Base-by-base conservation (phyloP, 2,329 filamentous ascomycete genomes). In the Clonostachys rosea region DNA sequence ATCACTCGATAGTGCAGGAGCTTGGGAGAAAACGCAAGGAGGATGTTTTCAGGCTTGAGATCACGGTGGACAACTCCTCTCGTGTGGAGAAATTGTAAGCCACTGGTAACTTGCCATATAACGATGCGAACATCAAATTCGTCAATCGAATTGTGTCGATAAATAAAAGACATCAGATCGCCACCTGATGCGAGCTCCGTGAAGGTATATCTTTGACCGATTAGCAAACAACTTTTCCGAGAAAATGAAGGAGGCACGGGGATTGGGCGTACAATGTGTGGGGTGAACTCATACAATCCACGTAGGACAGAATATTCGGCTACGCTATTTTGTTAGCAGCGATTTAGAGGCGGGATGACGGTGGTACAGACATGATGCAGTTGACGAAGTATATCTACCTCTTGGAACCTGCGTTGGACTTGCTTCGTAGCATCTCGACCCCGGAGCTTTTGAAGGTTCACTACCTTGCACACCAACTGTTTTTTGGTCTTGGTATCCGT, bases 401-500 rank as follows among this genome's bases (percentile, higher is more conserved):
- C 78, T 49, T 74, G 69, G 33, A 73, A 56, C 44, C 73, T 66
- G 8, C 68, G 68, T 33, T 48, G 49, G n/a, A 55, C 57, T 47
- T 52, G 58, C 41, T 46, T 57, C 46, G 54, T 51, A 5, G 65
- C 44, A 6, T 53, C 53, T 10, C 24, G 24, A 30, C 24, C 24
- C 9, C 24, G 24, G 10, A 30, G 4, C 10, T 30, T 30, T 34
- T 68, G 66, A 3, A 86, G 56, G 46, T 78, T 68, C 45, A 87
- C 68, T 9, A 88, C 63, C 56, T 90, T 89, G 68, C 86, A 90
- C 11, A 84, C 84, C 17, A 88, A 53, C 55, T 89, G 86, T 47
- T 71, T 73, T 36, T 73, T 69, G 1, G 75, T 78, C 7, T 60
- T 61, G 20, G 67, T 59, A 14, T 87, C 73, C 4, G 74, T 59